Evolutionary conservation across 306 rosid species (phyloP).

Genomic region (Glycine soja): DNA sequence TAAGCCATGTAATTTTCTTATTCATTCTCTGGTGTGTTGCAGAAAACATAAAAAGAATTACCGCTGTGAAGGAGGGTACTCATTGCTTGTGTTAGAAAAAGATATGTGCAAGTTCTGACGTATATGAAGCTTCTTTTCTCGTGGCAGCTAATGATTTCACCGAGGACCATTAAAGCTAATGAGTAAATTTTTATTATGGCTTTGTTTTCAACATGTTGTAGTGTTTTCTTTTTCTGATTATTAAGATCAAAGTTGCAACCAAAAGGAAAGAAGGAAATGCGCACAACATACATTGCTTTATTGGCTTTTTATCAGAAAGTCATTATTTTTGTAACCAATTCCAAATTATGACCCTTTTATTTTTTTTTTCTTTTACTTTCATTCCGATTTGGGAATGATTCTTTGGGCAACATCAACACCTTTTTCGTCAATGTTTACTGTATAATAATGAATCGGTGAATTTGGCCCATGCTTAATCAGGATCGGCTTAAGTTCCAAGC

Average conservation of each 20-base stretch:
- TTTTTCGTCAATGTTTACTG: conserved; percentile 42
- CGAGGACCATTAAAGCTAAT: conserved; percentile 43
- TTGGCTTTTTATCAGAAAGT: conserved; percentile 53
- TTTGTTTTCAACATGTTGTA: conserved; percentile 20
- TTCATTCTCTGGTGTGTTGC: conserved; percentile 39
- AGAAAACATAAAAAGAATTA: conserved; percentile 50
- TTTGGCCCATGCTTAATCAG: conserved; percentile 49
- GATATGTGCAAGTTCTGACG: conserved; percentile 50
- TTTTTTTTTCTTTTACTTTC: conserved; percentile 46
- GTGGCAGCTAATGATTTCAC: conserved; percentile 59
- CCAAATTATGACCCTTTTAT: conserved; percentile 37
- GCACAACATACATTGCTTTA: conserved; percentile 47
- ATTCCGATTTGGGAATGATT: conserved; percentile 50
- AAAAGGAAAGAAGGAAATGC: conserved; percentile 47
- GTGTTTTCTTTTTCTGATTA: conserved; percentile 34
- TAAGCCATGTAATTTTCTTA: conserved; percentile 35
- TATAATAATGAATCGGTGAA: conserved; percentile 32
- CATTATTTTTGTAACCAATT: conserved; percentile 52
- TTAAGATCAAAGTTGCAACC: conserved; percentile 48
- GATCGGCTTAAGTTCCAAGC: too few relatives aligned
- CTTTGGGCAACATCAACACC: conserved; percentile 44
- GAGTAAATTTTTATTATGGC: conserved; percentile 9
- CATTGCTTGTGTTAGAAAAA: conserved; percentile 51
- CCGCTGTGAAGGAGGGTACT: conserved; percentile 62
- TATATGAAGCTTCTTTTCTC: conserved; percentile 53